Conservation (phyloP, 2,329 filamentous ascomycete genomes). For the Pseudogymnoascus sp. region DNA sequence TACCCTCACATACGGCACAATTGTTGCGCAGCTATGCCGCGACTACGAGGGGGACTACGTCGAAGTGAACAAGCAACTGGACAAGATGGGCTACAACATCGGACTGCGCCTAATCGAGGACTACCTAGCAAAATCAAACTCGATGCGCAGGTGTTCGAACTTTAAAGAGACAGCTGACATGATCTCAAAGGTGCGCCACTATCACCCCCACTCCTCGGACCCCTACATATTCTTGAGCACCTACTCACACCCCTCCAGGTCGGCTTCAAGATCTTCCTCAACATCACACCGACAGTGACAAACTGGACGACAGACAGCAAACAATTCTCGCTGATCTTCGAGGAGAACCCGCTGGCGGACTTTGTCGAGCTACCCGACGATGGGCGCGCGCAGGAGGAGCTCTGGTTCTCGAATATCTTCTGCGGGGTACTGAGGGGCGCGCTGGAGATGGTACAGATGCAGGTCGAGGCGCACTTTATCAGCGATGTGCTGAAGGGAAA, state of each 20-base stretch:
- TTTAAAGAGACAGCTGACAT: constrained; percentile 95
- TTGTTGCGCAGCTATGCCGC: constrained; percentile 91
- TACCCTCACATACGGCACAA: constrained; percentile 93
- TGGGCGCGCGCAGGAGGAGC: constrained; percentile 85
- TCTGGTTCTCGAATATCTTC: constrained; percentile 98
- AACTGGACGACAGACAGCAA: constrained; percentile 97
- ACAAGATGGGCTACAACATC: constrained; percentile 99
- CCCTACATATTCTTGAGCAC: background rate
- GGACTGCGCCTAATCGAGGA: constrained; percentile 93
- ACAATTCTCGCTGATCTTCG: constrained; percentile 91
- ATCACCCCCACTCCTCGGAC: background rate
- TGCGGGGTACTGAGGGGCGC: constrained; percentile 87
- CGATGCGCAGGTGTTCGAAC: constrained; percentile 78
- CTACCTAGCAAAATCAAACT: constrained; percentile 91
- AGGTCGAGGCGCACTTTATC: constrained; percentile 93
- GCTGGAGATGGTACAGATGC: constrained; percentile 99
- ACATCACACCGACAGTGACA: constrained; percentile 84
- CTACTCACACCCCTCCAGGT: constrained; percentile 45
- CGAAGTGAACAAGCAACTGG: constrained; percentile 94
- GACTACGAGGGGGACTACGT: constrained; percentile 91
- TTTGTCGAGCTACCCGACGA: constrained; percentile 97
- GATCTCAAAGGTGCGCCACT: constrained; percentile 66
- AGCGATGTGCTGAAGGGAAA: constrained; percentile 89
- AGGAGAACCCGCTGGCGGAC: constrained; percentile 93
- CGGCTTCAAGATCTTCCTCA: constrained; percentile 98